Base-by-base conservation (phyloP, 495 filamentous ascomycete species). In the Lepraria neglecta region DNA sequence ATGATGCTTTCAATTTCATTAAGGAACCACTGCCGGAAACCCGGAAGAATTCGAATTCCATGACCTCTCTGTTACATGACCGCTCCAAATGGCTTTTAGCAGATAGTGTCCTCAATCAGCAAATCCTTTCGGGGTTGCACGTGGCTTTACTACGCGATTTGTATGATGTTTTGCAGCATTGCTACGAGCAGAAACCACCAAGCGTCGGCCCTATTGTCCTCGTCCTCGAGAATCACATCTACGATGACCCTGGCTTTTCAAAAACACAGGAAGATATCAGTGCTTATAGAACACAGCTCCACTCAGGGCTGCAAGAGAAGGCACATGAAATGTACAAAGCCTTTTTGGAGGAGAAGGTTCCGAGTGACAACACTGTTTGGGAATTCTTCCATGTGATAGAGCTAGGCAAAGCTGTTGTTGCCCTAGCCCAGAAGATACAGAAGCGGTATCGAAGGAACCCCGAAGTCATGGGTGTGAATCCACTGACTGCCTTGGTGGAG, bases 371-470 rank as follows among this genome's bases (percentile, higher is more conserved):
- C 64, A 82, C 88, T 59, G 80, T 87, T 43, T 95, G 94, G 89
- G 82, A 94, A 63, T 87, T 92, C 66, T 87, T 80, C 59, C 86
- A 97, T 72, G 85, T 97, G 53, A 87, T 96, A 58, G 82, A 92
- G 64, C 83, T 97, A 45, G 90, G 90, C 24, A 88, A 95, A 69
- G 82, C 87, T 1, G 88, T 97, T 4, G 83, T 89, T 11, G 88
- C 87, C 64, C 79, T 96, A 28, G 86, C 84, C 30, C 83, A 92
- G 64, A 90, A 84, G 71, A 92, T 96, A 63, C 85, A 90, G 74
- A 97, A 96, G 73, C 84, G 95, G 27, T 99, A 92, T 72, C 81
- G 82, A 60, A 92, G 88, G 62, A 95, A 88, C 62, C 90, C 91
- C 1, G 87, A 89, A 51, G 86, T 97, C 59, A 86, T 96, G 87